Base-by-base conservation (phyloP, 345 rosid species). In the Dipteronia dyeriana region DNA sequence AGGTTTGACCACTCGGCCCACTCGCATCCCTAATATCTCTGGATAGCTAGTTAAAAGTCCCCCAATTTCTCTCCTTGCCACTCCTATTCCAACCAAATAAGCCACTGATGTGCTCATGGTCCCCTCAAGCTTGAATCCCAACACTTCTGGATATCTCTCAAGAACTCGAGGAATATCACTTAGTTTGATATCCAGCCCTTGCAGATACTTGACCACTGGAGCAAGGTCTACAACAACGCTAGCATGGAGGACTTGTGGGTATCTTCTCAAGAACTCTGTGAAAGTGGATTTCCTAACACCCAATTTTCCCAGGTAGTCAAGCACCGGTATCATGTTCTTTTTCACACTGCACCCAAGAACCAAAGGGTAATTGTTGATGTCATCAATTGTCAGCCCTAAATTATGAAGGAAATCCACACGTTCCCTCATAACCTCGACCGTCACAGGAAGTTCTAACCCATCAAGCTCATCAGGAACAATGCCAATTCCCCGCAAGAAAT, bases 261-360 rank as follows among this genome's bases (percentile, higher is more conserved):
- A 95, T 73, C 97, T 87, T 82, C 91, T 90, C 17, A 95, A 79
- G 82, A 95, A 88, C 79, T 83, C 91, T 0, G 94, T 90, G 67
- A 95, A 79, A 6, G 95, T 88, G 14, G 98, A 89, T 71, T 90
- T 93, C 83, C 96, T 91, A 61, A 95, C 97, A 10, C 98, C 97
- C 80, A 95, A 82, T 78, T 89, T 95, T 71, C 98, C 98, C 49
- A 95, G 91, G 75, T 92, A 95, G 80, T 95, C 98, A 51, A 95
- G 84, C 72, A 92, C 98, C 0, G 98, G 98, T 75, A 92, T 85
- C 98, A 95, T 92, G 79, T 92, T 95, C 91, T 92, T 95, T 86
- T 92, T 95, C 80, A 95, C 98, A 62, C 98, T 95, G 82, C 98
- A 95, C 41, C 97, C 98, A 43, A 95, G 98, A 78, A 92, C 91